Evolutionary conservation across 371 early-diverging fungal genomes (phyloP).

Genomic region (Syncephalastrum monosporum): DNA sequence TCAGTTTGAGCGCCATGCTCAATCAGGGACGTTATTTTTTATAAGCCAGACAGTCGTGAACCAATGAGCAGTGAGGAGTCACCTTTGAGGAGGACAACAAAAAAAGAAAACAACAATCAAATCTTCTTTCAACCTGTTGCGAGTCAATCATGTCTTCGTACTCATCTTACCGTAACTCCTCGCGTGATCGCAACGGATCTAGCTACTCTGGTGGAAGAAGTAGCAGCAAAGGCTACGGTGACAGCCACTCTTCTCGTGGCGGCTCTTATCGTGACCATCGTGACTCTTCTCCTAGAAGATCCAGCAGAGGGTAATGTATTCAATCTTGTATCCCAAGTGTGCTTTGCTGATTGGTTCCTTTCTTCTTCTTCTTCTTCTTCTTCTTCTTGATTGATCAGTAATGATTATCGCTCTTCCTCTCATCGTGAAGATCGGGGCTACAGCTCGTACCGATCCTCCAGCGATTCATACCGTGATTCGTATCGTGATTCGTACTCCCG

Average conservation of each 20-base stretch:
- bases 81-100: no score
- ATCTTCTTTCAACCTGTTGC: not conserved
- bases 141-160: slow-evolving; percentile 17
- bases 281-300: slow-evolving; percentile 41
- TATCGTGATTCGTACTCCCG: slow-evolving; percentile 20
- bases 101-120: not conserved
- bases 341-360: slow-evolving; percentile 1
- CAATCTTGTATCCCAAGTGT: no score
- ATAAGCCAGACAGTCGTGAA: no score
- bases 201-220: slow-evolving; percentile 16
- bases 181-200: slow-evolving; percentile 15
- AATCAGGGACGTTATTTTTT: no score
- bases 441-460: slow-evolving; percentile 33
- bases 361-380: not conserved
- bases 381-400: slow-evolving; percentile 20
- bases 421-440: slow-evolving; percentile 46
- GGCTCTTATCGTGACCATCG: slow-evolving; percentile 31
- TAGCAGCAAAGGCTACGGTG: slow-evolving; percentile 14
- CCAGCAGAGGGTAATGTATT: slow-evolving; percentile 27
- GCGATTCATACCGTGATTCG: slow-evolving; percentile 15
- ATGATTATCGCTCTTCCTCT: slow-evolving; percentile 32
- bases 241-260: slow-evolving; percentile 8
- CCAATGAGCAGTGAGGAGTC: no score
- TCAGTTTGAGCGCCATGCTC: no score
- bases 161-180: slow-evolving; percentile 17